Conservation (phyloP, 345 rosid species). For the Brassica cretica region DNA sequence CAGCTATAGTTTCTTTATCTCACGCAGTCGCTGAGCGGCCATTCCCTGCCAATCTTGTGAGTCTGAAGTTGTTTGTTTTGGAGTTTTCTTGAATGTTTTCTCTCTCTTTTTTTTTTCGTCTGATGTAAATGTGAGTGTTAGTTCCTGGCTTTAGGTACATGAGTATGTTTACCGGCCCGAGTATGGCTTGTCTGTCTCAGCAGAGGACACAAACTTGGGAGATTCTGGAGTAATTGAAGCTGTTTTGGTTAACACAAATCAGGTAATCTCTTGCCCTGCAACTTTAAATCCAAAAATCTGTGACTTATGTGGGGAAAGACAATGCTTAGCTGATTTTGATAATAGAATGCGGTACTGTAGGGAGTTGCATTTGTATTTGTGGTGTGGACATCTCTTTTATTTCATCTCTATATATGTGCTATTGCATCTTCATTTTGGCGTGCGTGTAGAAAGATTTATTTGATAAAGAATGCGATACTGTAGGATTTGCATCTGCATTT, state of each 20-base stretch:
- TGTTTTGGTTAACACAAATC: conserved; percentile 83
- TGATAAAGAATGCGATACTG: not conserved
- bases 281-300: not conserved
- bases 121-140: conserved; percentile 23
- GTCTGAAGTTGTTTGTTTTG: conserved; percentile 20
- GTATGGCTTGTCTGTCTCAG: conserved; percentile 57
- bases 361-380: not conserved
- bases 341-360: not conserved
- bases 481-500: not conserved
- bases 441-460: not conserved
- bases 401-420: not conserved
- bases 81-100: not conserved
- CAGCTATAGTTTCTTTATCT: conserved; percentile 63
- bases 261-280: conserved; percentile 41
- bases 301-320: not conserved
- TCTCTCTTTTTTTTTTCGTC: not conserved
- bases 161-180: conserved; percentile 60
- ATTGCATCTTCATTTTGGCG: conserved; percentile 16
- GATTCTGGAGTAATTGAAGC: conserved; percentile 69
- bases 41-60: conserved; percentile 70
- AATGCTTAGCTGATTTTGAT: not conserved
- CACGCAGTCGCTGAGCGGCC: conserved; percentile 83
- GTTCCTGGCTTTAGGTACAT: conserved; percentile 51
- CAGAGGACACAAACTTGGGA: conserved; percentile 48
- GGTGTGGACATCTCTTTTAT: not conserved